phyloP scores from a whole-genome alignment of 208 protist species.

The Perkinsela sp. region DNA sequence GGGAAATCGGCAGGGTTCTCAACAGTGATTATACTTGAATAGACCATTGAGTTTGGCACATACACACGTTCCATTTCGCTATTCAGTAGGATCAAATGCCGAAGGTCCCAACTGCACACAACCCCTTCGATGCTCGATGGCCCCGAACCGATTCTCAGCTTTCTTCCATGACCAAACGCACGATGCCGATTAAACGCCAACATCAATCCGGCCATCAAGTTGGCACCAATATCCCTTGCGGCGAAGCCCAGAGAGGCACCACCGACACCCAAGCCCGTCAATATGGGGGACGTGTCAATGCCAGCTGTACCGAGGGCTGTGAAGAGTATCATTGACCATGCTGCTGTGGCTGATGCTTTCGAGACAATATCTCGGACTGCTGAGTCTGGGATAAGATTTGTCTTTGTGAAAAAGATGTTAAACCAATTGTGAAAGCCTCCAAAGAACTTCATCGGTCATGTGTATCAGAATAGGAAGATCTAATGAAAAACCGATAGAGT shows the following conservation, averaged over 20 bases:
- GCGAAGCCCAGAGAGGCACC: slow-evolving; percentile 51
- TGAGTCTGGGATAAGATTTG: slow-evolving; percentile 24
- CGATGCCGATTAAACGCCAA: slow-evolving; percentile 6
- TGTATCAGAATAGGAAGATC: not conserved
- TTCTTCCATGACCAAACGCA: not conserved
- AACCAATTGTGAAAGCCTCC: slow-evolving; percentile 38
- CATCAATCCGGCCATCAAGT: slow-evolving; percentile 38
- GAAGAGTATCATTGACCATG: slow-evolving; percentile 22
- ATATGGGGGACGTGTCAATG: slow-evolving; percentile 28
- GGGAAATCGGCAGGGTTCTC: too few relatives aligned
- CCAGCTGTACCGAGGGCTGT: slow-evolving; percentile 26
- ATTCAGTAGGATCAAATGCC: not conserved
- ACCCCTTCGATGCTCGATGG: not conserved
- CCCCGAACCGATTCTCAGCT: not conserved
- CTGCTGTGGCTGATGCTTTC: slow-evolving; percentile 13
- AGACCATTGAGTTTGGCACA: not conserved
- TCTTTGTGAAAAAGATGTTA: slow-evolving; percentile 21
- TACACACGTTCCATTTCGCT: not conserved
- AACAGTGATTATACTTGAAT: not conserved
- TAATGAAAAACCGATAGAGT: not conserved
- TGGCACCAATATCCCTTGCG: slow-evolving; percentile 40
- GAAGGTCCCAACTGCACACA: not conserved
- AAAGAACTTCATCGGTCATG: not conserved
- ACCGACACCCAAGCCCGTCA: slow-evolving; percentile 31
- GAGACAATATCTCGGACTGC: slow-evolving; percentile 34